These are phyloP conservation scores for Russula ochroleuca DNA, from an alignment of 768 basidiomycete species.

Conservation along the genomic window DNA sequence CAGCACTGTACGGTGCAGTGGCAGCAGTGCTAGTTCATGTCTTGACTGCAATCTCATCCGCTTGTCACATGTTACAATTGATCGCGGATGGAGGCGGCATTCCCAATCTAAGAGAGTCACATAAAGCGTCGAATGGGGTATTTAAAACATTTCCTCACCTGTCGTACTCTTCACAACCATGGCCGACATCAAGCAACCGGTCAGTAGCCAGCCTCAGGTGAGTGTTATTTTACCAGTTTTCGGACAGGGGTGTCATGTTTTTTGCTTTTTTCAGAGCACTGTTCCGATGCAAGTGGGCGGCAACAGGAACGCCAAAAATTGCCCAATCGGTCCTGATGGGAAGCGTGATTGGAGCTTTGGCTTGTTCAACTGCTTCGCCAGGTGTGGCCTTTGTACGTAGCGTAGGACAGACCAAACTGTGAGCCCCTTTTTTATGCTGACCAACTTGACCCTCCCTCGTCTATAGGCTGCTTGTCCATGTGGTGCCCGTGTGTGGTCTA, in stretches of 20 bases:
- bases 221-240: neutral
- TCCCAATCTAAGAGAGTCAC: no score
- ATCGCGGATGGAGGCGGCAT: no score
- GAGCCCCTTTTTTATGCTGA: neutral
- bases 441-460: no score
- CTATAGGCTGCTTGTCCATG: slow-evolving; percentile 36
- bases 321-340: slow-evolving; percentile 31
- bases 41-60: no score
- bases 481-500: slow-evolving; percentile 44
- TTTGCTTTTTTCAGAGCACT: neutral
- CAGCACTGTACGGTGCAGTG: no score
- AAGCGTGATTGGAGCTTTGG: slow-evolving; percentile 36
- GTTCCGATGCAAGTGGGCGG: slow-evolving; percentile 14
- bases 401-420: neutral
- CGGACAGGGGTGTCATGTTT: neutral
- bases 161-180: neutral
- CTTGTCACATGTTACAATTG: no score
- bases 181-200: neutral
- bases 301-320: slow-evolving; percentile 29
- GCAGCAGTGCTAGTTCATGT: no score
- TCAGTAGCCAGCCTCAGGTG: neutral
- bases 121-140: no score
- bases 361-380: slow-evolving; percentile 29
- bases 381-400: slow-evolving; percentile 31
- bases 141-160: no score